Conservation (phyloP, 768 basidiomycete genomes). For the Jaapia argillacea region DNA sequence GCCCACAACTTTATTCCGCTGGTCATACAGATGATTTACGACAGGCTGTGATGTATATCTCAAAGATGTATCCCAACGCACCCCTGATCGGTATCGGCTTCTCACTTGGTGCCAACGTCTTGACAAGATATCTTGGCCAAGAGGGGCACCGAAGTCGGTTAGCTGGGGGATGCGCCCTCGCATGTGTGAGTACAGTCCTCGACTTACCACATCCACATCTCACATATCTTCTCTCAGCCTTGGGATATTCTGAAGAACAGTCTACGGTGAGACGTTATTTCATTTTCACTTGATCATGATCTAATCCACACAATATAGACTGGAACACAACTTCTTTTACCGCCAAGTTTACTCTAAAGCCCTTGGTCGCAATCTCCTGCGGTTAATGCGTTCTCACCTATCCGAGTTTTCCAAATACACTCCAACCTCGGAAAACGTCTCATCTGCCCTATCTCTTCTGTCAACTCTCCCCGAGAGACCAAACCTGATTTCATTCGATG, state of each 20-base stretch:
- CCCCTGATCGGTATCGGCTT: conserved; percentile 84
- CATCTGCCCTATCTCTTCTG: conserved; percentile 32
- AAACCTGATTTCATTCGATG: conserved; percentile 49
- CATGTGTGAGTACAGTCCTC: conserved; percentile 46
- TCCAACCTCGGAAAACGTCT: conserved; percentile 36
- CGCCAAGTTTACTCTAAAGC: conserved; percentile 64
- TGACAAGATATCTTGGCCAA: conserved; percentile 84
- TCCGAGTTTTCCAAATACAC: conserved; percentile 31
- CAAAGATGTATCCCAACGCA: conserved; percentile 62
- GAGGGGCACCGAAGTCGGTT: conserved; percentile 60
- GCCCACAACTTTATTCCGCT: conserved; percentile 77
- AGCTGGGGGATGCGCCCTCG: conserved; percentile 56
- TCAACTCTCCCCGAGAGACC: conserved; percentile 23
- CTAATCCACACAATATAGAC: conserved; percentile 26
- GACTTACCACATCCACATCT: conserved; percentile 6
- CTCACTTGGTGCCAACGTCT: conserved; percentile 87
- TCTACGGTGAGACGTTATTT: conserved; percentile 17
- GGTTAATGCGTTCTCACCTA: conserved; percentile 39
- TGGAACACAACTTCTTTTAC: conserved; percentile 44
- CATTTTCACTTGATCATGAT: conserved; percentile 4
- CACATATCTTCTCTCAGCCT: conserved; percentile 24
- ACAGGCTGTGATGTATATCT: conserved; percentile 68
- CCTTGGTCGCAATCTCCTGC: conserved; percentile 67
- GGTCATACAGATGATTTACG: conserved; percentile 87
- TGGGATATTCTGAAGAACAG: conserved; percentile 35